These are phyloP conservation scores for Aspergillus ochraceoroseus DNA, from an alignment of 2,329 filamentous ascomycete genomes.

Conservation along the genomic window DNA sequence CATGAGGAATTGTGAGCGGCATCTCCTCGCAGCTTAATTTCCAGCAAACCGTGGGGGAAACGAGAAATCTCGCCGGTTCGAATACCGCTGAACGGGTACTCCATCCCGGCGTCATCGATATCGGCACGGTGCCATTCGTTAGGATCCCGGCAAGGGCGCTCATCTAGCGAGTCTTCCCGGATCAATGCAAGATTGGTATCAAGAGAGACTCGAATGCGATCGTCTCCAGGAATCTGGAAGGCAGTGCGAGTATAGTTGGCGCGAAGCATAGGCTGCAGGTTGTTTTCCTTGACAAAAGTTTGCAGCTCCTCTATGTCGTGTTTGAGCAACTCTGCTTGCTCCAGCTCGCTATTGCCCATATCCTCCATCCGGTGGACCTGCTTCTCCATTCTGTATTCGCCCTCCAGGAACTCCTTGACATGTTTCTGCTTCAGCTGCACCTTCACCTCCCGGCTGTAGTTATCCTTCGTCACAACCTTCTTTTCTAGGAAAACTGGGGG, in stretches of 20 bases:
- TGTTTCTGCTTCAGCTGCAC: constrained; percentile 94
- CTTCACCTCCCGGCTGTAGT: constrained; percentile 70
- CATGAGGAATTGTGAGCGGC: constrained; percentile 66
- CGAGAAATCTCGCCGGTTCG: constrained; percentile 85
- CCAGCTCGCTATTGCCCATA: constrained; percentile 62
- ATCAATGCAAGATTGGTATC: constrained; percentile 92
- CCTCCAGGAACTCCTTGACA: constrained; percentile 77
- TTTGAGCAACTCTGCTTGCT: constrained; percentile 65
- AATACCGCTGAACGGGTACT: constrained; percentile 80
- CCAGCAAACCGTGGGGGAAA: constrained; percentile 85
- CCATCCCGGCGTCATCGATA: constrained; percentile 75
- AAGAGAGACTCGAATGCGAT: constrained; percentile 84
- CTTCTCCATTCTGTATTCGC: constrained; percentile 89
- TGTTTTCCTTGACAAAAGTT: constrained; percentile 68
- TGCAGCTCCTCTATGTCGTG: constrained; percentile 72
- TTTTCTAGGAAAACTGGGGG: constrained; percentile 84
- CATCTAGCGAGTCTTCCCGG: constrained; percentile 67
- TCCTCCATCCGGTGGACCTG: constrained; percentile 76
- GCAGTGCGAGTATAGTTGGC: constrained; percentile 93
- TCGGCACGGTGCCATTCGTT: constrained; percentile 86
- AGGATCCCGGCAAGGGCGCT: constrained; percentile 83
- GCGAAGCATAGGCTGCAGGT: constrained; percentile 76
- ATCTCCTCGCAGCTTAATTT: constrained; percentile 72
- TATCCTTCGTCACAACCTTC: constrained; percentile 74
- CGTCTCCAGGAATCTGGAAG: constrained; percentile 91